A percentile compares a stretch with the other conserved stretches of the same genome.
Conservation (phyloP, 441 rosid species). For the Populus hybrid region DNA sequence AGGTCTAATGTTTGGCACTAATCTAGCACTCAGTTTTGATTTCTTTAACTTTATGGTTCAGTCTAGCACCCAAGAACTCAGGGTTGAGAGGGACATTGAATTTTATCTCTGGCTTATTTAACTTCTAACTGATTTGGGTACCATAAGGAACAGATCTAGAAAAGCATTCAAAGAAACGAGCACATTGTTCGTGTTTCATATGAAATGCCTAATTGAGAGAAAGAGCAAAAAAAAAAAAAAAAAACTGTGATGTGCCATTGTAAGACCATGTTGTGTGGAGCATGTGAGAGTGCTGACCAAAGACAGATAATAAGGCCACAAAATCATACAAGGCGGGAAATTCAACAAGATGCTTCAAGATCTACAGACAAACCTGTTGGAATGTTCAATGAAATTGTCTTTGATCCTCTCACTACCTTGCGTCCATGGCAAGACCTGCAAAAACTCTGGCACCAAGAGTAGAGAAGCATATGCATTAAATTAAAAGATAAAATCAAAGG, state of each 20-base stretch:
- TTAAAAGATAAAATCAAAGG: neutral
- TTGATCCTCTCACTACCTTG: slow-evolving; percentile 70
- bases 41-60: neutral
- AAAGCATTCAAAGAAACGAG: neutral
- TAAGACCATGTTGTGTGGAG: neutral
- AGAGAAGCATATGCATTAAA: neutral
- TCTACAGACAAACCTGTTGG: slow-evolving; percentile 61
- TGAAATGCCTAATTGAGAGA: neutral
- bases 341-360: neutral
- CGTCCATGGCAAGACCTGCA: slow-evolving; percentile 91
- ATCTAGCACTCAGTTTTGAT: neutral
- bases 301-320: neutral
- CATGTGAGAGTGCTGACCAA: neutral
- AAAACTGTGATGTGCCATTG: neutral
- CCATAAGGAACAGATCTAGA: neutral
- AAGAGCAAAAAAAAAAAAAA: too few relatives aligned
- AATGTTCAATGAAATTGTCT: slow-evolving; percentile 77
- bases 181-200: neutral
- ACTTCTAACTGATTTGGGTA: neutral
- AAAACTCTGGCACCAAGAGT: slow-evolving; percentile 49
- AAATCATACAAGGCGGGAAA: neutral
- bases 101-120: neutral
- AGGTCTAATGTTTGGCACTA: neutral
- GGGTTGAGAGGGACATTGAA: neutral
- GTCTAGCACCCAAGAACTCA: neutral